Base-by-base conservation (phyloP, 2,329 filamentous ascomycete genomes). In the Cercospora nicotianae region DNA sequence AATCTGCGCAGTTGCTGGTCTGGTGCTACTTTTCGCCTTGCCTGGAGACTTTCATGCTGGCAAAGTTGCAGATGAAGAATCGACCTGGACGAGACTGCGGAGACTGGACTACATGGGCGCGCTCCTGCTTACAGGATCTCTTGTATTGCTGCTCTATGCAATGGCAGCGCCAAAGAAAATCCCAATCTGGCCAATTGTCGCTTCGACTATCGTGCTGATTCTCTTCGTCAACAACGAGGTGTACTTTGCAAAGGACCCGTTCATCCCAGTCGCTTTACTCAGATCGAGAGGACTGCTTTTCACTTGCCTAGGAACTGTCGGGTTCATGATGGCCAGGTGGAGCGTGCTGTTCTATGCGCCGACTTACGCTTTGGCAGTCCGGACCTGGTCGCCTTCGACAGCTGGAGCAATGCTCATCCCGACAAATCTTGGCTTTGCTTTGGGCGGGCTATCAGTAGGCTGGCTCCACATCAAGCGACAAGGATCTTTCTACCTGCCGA, bases 251-350 rank as follows among this genome's bases (percentile, higher is more conserved):
- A 73, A 79, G 1, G 89, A 93, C 48, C 92, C 93, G 3, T 88
- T 96, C 75, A 89, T 96, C 61, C 92, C 92, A 1, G 81, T 94
- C 60, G 79, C 85, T 1, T 84, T 95, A 1, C 85, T 96, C 30
- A 86, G 84, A 62, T 92, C 89, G 10, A 86, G 90, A 30, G 90
- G 89, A 31, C 87, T 91, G 0, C 81, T 94, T 3, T 80, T 94
- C 23, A 90, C 90, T 1, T 94, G 92, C 75, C 75, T 94, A 23
- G 86, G 89, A 1, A 91, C 93, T 60, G 84, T 94, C 0, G 89
- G 90, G 20, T 86, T 93, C 77, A 94, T 96, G 91, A 89, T 91
- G 76, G 86, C 90, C 1, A 89, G 93, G 66, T 96, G 92, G 92
- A 85, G 85, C 6, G 85, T 96, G 1, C 83, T 96, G 7, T 95